phyloP scores from a whole-genome alignment of 352 stramenopile species.

The Thraustochytrium striatum region DNA sequence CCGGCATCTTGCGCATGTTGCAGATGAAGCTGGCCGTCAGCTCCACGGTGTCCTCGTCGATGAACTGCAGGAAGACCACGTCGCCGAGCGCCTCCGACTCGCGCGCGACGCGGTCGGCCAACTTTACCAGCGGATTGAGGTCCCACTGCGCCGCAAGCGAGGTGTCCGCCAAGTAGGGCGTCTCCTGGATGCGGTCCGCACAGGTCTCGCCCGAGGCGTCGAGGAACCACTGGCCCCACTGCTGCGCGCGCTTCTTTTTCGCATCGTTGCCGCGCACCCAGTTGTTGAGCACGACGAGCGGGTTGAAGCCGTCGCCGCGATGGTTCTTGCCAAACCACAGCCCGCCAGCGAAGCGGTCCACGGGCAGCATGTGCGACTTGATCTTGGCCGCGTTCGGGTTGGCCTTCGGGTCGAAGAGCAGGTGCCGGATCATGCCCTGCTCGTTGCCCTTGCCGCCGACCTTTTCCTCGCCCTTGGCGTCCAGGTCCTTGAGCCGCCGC shows the following conservation, averaged over 20 bases:
- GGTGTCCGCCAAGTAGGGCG: not conserved
- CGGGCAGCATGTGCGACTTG: not conserved
- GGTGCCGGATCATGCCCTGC: not conserved
- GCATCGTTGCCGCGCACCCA: not conserved
- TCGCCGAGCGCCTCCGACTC: not conserved
- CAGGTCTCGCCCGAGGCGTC: not conserved
- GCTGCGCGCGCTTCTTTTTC: not conserved
- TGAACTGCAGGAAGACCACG: not conserved
- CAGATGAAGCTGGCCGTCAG: not conserved
- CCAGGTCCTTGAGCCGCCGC: not conserved
- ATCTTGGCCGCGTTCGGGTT: not conserved
- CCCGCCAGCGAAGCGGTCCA: not conserved
- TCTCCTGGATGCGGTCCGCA: not conserved
- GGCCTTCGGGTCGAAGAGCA: not conserved
- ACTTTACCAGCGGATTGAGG: not conserved
- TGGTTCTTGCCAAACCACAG: not conserved
- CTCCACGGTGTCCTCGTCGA: not conserved
- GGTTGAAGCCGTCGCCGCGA: not conserved
- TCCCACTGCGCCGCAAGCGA: not conserved
- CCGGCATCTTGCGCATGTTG: not conserved
- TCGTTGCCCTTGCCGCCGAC: slow-evolving; percentile 1
- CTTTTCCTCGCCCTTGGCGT: not conserved
- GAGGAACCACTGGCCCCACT: not conserved
- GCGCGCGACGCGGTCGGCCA: not conserved
- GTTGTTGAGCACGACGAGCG: slow-evolving; percentile 1